Percentiles rank a stretch among this genome's conserved stretches.
These are phyloP conservation scores for Mycena belliarum DNA, from an alignment of 768 basidiomycete genomes.

Conservation along the genomic window DNA sequence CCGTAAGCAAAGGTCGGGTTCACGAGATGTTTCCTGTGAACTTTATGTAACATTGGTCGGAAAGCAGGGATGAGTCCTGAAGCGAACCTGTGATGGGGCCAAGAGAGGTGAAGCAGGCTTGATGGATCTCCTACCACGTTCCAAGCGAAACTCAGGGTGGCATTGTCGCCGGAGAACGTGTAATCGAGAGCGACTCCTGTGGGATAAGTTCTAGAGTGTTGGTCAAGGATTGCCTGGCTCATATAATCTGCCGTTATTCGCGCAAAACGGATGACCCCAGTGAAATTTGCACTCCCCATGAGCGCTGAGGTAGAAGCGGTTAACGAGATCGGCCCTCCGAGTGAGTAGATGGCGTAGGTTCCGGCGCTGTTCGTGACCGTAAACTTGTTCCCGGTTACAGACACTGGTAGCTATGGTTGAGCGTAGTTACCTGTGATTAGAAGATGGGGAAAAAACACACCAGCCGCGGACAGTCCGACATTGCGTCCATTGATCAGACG, in stretches of 20 bases:
- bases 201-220: conserved; percentile 32
- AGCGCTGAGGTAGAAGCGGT: conserved; percentile 28
- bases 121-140: conserved; percentile 29
- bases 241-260: conserved; percentile 27
- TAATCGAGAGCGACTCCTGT: conserved; percentile 32
- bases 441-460: conserved; percentile 14
- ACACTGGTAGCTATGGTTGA: conserved; percentile 17
- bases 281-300: conserved; percentile 26
- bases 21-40: conserved; percentile 26
- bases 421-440: not conserved
- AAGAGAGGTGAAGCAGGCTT: conserved; percentile 35
- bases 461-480: conserved; percentile 24
- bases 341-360: conserved; percentile 35
- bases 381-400: conserved; percentile 30
- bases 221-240: conserved; percentile 31
- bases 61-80: not conserved
- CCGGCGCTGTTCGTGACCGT: conserved; percentile 30
- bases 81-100: conserved; percentile 36
- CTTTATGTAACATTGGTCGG: not conserved
- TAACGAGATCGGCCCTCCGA: conserved; percentile 31
- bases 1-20: conserved; percentile 27
- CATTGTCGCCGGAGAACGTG: conserved; percentile 29
- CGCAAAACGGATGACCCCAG: conserved; percentile 32
- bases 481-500: conserved; percentile 29
- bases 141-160: conserved; percentile 36